phyloP scores from a whole-genome alignment of 2,329 filamentous ascomycete species.

The Aureobasidium sp. region DNA sequence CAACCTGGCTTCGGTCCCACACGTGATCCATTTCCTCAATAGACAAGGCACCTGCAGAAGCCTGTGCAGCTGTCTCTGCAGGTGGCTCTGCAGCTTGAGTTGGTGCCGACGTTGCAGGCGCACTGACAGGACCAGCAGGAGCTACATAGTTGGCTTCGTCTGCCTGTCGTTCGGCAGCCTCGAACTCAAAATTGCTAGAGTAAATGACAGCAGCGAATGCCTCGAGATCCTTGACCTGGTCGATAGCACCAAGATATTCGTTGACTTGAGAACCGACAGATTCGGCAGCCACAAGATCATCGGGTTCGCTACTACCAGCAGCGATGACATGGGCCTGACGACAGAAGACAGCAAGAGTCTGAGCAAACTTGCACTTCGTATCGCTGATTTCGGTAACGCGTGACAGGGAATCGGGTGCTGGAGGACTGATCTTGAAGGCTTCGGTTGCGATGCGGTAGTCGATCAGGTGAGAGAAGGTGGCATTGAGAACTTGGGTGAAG shows the following conservation, averaged over 20 bases:
- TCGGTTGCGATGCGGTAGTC: constrained; percentile 72
- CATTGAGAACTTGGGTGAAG: constrained; percentile 74
- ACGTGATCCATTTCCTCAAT: constrained; percentile 3
- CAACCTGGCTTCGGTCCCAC: not conserved
- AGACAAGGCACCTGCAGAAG: not conserved
- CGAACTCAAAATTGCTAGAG: constrained; percentile 64
- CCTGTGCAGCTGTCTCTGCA: not conserved
- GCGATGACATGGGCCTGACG: constrained; percentile 87
- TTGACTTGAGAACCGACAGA: constrained; percentile 30
- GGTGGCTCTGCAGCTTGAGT: not conserved
- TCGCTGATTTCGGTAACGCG: constrained; percentile 41
- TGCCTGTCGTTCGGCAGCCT: constrained; percentile 28
- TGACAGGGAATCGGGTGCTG: constrained; percentile 28
- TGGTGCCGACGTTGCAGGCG: not conserved
- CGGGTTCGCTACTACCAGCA: constrained; percentile 60
- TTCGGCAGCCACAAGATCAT: constrained; percentile 22
- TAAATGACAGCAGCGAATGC: constrained; percentile 83
- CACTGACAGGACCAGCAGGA: not conserved
- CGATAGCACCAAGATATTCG: constrained; percentile 55
- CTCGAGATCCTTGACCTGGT: constrained; percentile 65
- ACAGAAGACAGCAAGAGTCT: constrained; percentile 80
- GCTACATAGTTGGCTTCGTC: not conserved
- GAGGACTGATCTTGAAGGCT: constrained; percentile 55
- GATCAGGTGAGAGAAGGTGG: constrained; percentile 75
- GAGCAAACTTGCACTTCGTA: constrained; percentile 66